A percentile compares a stretch with the other conserved stretches of the same genome.
These are phyloP conservation scores for Lasiodiplodia hormozganensis DNA, from an alignment of 2,329 filamentous ascomycete species.

Conservation along the genomic window DNA sequence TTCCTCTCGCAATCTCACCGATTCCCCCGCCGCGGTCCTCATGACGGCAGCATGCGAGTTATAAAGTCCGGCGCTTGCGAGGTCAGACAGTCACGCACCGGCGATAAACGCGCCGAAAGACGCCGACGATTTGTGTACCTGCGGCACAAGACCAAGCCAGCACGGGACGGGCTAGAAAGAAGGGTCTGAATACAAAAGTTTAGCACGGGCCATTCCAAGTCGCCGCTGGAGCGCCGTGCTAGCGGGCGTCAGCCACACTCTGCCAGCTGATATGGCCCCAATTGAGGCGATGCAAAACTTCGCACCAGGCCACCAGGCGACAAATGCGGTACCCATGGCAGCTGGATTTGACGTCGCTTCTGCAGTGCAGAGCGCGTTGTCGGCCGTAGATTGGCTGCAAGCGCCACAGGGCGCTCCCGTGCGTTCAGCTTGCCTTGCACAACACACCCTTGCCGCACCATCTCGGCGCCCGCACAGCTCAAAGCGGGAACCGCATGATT, in stretches of 20 bases:
- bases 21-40: not conserved
- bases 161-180: not conserved
- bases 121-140: conserved; percentile 1
- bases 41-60: not conserved
- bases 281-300: conserved; percentile 2
- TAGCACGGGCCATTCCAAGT: conserved; percentile 1
- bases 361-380: conserved; percentile 13
- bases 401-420: conserved; percentile 13
- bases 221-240: not conserved
- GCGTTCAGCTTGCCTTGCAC: conserved; percentile 13
- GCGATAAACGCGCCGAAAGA: conserved; percentile 18
- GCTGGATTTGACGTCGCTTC: not conserved
- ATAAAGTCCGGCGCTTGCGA: not conserved
- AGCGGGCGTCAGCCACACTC: conserved; percentile 10
- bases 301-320: not conserved
- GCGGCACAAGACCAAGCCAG: not conserved
- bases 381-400: conserved; percentile 9
- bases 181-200: not conserved
- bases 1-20: conserved; percentile 3
- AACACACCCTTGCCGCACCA: not conserved
- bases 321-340: conserved; percentile 7
- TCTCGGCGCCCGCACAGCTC: not conserved
- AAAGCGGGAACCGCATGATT: conserved; percentile 4
- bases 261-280: not conserved
- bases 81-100: not conserved